Base-by-base conservation (phyloP, 75 land plant species). In the Pinus taeda region DNA sequence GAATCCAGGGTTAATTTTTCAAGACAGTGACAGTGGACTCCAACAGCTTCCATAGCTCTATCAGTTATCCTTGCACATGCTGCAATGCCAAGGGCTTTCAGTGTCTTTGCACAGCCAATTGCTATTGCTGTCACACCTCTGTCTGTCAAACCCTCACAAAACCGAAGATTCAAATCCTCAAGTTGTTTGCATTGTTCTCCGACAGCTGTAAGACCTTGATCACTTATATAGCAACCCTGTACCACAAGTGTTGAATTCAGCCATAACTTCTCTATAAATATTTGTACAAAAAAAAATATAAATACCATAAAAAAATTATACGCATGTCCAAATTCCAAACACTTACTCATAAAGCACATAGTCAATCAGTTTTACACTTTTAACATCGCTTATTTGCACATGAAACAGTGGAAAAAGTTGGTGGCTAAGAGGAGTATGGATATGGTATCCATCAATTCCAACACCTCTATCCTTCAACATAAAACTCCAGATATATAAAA, bases 181-280 rank as follows among this genome's bases (percentile, higher is more conserved):
- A 95, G 86, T 42, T 86, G 83, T 75, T 89, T 89, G 53, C 96
- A 95, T 66, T 33, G 82, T 75, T 93, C 74, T 14, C 93, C 96
- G 53, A 95, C 85, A 75, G 98, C 85, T 57, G 81, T 65, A 75
- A 95, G 73, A 45, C 96, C 98, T 60, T 71, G 77, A 87, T 95
- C 96, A 57, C 96, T 96, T 71, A 93, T 79, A 81, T 91, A 95
- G 81, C 96, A 95, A 22, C 93, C 98, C 98, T 95, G 70, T 8
- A 60, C 22, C n/a, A 57, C 56, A 29, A 17, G 77, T n/a, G n/a
- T 66, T 69, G n/a, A 69, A 69, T 13, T 12, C 71, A 69, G 21
- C 71, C 15, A 39, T 69, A 15, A 69, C 71, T 42, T 42, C n/a
- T 69, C 45, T 69, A 7, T 45, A 69, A 12, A 20, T 36, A 4